phyloP scores from a whole-genome alignment of 331 rosid species.

The Quercus lobata region DNA sequence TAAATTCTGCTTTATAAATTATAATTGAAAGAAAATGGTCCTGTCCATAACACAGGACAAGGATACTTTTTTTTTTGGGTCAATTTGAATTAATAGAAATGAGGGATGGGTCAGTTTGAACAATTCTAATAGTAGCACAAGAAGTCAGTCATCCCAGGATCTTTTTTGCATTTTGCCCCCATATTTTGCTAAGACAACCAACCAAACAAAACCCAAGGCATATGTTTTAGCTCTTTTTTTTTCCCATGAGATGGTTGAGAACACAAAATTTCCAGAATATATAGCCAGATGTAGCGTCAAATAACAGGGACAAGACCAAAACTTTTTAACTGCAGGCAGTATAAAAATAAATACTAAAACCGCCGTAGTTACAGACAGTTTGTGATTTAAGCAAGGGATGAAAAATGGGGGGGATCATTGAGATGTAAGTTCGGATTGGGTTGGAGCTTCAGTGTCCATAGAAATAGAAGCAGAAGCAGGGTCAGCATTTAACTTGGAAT shows the following conservation, averaged over 20 bases:
- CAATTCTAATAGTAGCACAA: too few species aligned
- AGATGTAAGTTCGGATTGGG: conserved; percentile 34
- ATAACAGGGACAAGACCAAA: background rate
- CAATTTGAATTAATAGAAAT: too few species aligned
- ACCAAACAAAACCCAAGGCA: background rate
- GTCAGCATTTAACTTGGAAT: conserved; percentile 31
- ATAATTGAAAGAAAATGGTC: too few species aligned
- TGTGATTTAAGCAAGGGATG: background rate
- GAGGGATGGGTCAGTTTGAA: too few species aligned
- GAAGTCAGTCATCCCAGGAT: background rate
- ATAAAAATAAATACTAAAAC: background rate
- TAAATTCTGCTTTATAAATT: too few species aligned
- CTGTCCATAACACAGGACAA: too few species aligned
- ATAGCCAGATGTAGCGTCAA: background rate
- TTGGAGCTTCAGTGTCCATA: conserved; percentile 26
- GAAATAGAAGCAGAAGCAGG: background rate
- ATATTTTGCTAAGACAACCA: too few species aligned
- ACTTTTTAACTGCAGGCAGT: background rate
- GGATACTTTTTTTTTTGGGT: too few species aligned
- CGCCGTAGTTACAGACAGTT: background rate
- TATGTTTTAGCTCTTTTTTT: background rate
- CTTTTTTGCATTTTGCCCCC: too few species aligned
- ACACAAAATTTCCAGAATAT: background rate
- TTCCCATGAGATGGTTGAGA: background rate
- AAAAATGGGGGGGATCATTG: conserved; percentile 22